phyloP scores from a whole-genome alignment of 2,329 filamentous ascomycete species.

The Pseudogymnoascus sp. region DNA sequence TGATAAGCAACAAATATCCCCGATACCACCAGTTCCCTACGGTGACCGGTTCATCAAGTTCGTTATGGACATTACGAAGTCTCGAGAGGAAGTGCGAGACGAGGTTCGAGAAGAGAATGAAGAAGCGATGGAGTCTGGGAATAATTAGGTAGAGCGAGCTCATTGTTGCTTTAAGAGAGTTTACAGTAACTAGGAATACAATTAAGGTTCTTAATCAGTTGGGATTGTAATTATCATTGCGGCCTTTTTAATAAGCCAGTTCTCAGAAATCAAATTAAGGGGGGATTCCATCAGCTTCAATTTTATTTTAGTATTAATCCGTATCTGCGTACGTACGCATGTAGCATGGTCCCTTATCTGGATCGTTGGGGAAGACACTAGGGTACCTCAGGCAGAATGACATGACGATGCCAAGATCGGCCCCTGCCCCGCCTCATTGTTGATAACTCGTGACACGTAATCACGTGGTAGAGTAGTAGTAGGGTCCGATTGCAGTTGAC shows the following conservation, averaged over 20 bases:
- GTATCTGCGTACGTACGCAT: not conserved
- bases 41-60: constrained; percentile 93
- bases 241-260: not conserved
- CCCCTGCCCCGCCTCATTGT: not conserved
- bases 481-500: not conserved
- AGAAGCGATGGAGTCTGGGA: not conserved
- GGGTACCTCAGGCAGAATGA: not conserved
- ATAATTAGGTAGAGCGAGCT: not conserved
- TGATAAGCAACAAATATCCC: constrained; percentile 83
- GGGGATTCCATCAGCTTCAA: not conserved
- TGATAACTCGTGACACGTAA: not conserved
- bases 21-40: constrained; percentile 82
- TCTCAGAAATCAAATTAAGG: constrained; percentile 5
- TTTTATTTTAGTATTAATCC: not conserved
- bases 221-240: not conserved
- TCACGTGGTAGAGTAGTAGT: not conserved
- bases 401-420: not conserved
- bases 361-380: not conserved
- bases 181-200: not conserved
- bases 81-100: constrained; percentile 36
- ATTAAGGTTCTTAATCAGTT: not conserved
- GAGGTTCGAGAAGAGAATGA: not conserved
- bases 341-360: not conserved
- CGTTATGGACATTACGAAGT: constrained; percentile 85
- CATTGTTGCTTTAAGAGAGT: constrained; percentile 1